Percentiles rank a stretch among this genome's conserved stretches.
Conservation (phyloP, 2,329 filamentous ascomycete species). For the Dothistroma septosporum region DNA sequence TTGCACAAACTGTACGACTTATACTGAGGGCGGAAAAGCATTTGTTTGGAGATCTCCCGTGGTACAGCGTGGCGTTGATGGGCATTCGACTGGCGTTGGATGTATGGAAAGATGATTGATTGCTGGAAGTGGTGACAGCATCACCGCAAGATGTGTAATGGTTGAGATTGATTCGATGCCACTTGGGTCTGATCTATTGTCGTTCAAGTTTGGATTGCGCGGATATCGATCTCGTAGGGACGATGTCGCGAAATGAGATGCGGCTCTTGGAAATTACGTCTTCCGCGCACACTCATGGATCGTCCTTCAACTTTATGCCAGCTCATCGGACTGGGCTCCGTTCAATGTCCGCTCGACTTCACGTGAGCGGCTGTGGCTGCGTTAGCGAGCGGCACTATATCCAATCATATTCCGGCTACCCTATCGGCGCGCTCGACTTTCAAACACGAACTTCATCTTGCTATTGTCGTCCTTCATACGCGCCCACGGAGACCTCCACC, state of each 20-base stretch:
- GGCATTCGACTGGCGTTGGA: neutral
- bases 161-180: neutral
- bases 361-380: slow-evolving; percentile 2
- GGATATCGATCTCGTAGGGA: neutral
- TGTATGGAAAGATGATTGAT: neutral
- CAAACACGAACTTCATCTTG: slow-evolving; percentile 1
- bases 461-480: slow-evolving; percentile 19
- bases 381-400: neutral
- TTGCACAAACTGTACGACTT: neutral
- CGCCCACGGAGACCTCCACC: slow-evolving; percentile 13
- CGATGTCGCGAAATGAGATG: neutral
- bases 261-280: neutral
- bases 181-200: neutral
- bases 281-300: neutral
- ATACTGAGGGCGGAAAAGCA: neutral
- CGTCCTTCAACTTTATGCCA: neutral
- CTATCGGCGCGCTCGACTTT: neutral
- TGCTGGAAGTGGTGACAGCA: neutral
- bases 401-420: neutral
- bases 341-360: neutral
- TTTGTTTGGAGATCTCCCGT: neutral
- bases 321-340: neutral
- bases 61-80: neutral
- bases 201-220: neutral
- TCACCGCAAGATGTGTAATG: neutral